Percentiles rank a stretch among this genome's conserved stretches.
Conservation (phyloP, 1,284 basidiomycete species). For the Agaricales sp. region DNA sequence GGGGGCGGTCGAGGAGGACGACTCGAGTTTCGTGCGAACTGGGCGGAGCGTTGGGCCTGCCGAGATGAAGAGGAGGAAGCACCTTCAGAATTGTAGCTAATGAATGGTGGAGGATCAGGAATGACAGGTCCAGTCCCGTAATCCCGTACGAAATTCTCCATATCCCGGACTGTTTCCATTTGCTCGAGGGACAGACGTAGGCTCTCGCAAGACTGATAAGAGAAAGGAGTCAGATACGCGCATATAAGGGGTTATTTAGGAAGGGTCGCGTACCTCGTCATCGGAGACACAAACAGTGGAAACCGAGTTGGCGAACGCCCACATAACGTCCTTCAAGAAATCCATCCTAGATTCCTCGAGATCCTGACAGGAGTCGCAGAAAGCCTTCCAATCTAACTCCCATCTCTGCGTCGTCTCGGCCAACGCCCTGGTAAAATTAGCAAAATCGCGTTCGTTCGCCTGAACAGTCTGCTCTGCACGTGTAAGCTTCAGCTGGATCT, state of each 20-base stretch:
- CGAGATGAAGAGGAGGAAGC: slow-evolving; percentile 41
- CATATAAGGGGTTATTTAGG: too few relatives aligned
- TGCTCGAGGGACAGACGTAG: slow-evolving; percentile 75
- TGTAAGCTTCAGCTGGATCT: slow-evolving; percentile 81
- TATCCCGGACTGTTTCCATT: slow-evolving; percentile 74
- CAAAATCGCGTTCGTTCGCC: slow-evolving; percentile 85
- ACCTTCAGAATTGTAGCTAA: slow-evolving; percentile 65
- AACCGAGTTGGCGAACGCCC: slow-evolving; percentile 93
- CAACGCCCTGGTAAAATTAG: slow-evolving; percentile 76
- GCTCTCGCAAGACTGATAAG: slow-evolving; percentile 75
- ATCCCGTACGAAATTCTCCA: slow-evolving; percentile 76
- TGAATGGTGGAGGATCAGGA: slow-evolving; percentile 74
- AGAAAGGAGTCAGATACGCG: too few relatives aligned
- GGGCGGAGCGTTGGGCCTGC: slow-evolving; percentile 42
- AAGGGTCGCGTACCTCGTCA: slow-evolving; percentile 67
- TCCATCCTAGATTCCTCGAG: slow-evolving; percentile 91
- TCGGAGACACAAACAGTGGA: slow-evolving; percentile 94
- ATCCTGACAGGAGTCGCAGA: slow-evolving; percentile 93
- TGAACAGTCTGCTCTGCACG: slow-evolving; percentile 85
- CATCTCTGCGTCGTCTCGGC: slow-evolving; percentile 79
- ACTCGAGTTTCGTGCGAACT: slow-evolving; percentile 47
- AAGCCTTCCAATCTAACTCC: slow-evolving; percentile 91
- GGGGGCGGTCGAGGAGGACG: slow-evolving; percentile 24
- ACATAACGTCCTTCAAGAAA: slow-evolving; percentile 91
- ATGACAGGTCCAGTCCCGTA: slow-evolving; percentile 82